phyloP scores from a whole-genome alignment of 306 rosid species.

The Mimosa pudica region DNA sequence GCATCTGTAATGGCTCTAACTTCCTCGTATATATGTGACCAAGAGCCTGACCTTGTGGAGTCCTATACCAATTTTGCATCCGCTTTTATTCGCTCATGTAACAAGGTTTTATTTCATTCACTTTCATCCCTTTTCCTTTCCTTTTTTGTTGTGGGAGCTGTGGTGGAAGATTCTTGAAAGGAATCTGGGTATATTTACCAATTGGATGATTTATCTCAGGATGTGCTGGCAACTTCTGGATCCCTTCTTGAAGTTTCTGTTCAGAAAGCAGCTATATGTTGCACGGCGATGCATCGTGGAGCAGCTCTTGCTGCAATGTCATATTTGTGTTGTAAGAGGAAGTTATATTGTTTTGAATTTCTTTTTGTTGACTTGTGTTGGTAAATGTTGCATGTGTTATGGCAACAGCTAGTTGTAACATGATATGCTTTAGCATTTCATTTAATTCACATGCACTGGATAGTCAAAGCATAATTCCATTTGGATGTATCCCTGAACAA shows the following conservation, averaged over 20 bases:
- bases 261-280: conserved; percentile 93
- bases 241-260: conserved; percentile 85
- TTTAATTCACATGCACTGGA: conserved; percentile 3
- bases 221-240: conserved; percentile 70
- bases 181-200: conserved; percentile 29
- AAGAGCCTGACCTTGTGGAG: conserved; percentile 99
- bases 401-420: background rate
- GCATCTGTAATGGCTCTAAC: conserved; percentile 87
- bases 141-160: background rate
- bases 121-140: background rate
- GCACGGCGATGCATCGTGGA: conserved; percentile 99
- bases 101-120: conserved; percentile 56
- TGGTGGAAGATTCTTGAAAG: conserved; percentile 10
- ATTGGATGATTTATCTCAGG: conserved; percentile 59
- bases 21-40: conserved; percentile 94
- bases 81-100: conserved; percentile 68
- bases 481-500: conserved; percentile 22
- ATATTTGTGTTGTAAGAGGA: conserved; percentile 82
- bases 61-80: conserved; percentile 92
- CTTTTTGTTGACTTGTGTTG: background rate
- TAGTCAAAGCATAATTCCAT: conserved; percentile 7
- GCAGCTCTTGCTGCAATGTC: conserved; percentile 99
- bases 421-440: conserved; percentile 8
- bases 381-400: background rate
- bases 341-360: background rate